These are phyloP conservation scores for Persicaria maculosa DNA, from an alignment of 148 eudicot species.

Conservation along the genomic window DNA sequence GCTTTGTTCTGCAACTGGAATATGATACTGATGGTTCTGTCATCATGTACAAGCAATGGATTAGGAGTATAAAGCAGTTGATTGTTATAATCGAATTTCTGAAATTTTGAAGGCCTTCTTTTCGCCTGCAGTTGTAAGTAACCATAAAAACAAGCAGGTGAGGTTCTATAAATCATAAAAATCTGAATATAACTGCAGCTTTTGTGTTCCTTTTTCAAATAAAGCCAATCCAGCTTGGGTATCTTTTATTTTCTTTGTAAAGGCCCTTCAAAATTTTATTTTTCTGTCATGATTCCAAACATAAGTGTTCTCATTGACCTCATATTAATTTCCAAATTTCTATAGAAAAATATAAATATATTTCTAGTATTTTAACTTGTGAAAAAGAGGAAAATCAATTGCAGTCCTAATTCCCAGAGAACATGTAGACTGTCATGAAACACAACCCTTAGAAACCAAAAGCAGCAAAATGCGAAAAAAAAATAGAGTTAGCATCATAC, in stretches of 20 bases:
- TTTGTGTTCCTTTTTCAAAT: not conserved
- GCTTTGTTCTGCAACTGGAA: not conserved
- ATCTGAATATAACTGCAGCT: not conserved
- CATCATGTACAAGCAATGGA: constrained; percentile 41
- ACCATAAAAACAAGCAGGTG: not conserved
- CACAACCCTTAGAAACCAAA: no score
- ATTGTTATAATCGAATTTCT: constrained; percentile 31
- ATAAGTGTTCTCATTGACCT: no score
- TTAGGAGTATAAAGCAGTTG: constrained; percentile 48
- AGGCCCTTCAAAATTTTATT: not conserved
- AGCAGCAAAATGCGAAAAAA: no score
- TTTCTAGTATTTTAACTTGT: no score
- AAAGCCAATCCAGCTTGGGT: no score
- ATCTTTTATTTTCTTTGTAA: no score
- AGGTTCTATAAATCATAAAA: constrained; percentile 2
- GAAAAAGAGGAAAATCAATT: no score
- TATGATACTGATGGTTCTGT: not conserved
- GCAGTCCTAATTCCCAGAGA: no score
- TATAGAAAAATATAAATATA: no score
- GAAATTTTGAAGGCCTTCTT: constrained; percentile 55
- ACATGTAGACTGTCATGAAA: no score
- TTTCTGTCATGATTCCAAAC: not conserved
- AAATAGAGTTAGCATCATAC: no score
- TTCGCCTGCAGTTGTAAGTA: constrained; percentile 56
- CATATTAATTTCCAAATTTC: no score